Evolutionary conservation across 768 basidiomycete species (phyloP), one percentile per base, ranked within the genome.

Genomic region (Leucocoprinus sp.): DNA sequence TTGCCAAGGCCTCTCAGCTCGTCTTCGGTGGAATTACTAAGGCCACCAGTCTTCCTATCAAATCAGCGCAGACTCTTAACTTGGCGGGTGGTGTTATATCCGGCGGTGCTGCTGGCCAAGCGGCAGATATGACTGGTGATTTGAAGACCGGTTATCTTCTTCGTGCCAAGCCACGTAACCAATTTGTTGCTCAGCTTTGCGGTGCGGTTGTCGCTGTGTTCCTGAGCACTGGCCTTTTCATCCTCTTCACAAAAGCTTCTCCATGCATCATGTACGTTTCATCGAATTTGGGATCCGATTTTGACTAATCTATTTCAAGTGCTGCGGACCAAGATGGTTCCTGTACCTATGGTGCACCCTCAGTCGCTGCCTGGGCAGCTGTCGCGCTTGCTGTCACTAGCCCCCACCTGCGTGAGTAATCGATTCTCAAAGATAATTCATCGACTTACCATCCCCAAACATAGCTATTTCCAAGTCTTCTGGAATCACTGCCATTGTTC

Each of bases 111-210:
- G 75, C 78, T 17, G 74, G 69, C 17, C 77, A 79, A 54, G 69
- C 76, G 18, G 55, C 70, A 23, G 82, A 83, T 56, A 81, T 83
- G 81, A 75, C 74, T 37, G 72, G 78, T 45, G 81, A 83, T 57
- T 58, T 82, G 53, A 81, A 82, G 63, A 78, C 82, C n/a, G 77
- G 78, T 50, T 80, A 80, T 57, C 75, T 83, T 48, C 69, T 82
- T 19, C 67, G 80, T 41, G 74, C 78, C 9, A 81, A 78, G 53
- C 80, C 80, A 29, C 69, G 62, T 45, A 75, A 76, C 58, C 75
- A 82, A 61, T 82, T 82, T 55, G 64, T 76, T 49, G 77, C 74
- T 19, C 78, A 80, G 60, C 61, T 80, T 2, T 67, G 64, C 50
- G 80, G 80, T 42, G 65, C 78, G 17, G 64, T 78, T 45, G 74